Conservation (phyloP, 441 rosid species). For the Erodium moschatum region DNA sequence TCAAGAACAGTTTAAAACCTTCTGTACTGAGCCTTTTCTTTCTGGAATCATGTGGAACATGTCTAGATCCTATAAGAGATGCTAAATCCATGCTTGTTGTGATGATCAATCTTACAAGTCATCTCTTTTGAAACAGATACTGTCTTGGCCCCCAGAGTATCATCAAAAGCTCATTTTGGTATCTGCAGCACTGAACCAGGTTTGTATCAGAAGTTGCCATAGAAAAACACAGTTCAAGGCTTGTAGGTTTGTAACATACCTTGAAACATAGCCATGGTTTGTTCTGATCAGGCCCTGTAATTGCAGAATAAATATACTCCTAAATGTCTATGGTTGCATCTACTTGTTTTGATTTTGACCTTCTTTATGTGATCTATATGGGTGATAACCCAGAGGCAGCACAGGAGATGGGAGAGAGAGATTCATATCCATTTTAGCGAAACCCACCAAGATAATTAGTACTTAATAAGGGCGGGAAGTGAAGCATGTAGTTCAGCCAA, state of each 20-base stretch:
- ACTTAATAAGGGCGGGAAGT: conserved; percentile 76
- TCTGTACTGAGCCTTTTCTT: conserved; percentile 1
- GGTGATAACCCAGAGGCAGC: background rate
- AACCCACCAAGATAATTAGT: conserved; percentile 27
- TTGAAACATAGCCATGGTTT: background rate
- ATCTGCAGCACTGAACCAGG: background rate
- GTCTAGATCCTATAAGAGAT: background rate
- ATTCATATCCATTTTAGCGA: background rate
- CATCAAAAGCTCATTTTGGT: background rate
- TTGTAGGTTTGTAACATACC: background rate
- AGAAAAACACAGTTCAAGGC: background rate
- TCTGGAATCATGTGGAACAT: background rate
- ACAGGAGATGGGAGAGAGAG: background rate
- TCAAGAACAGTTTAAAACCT: background rate
- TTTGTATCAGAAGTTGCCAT: background rate
- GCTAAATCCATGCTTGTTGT: background rate
- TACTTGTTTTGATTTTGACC: conserved; percentile 14
- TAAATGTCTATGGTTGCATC: conserved; percentile 7
- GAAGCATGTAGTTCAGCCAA: conserved; percentile 75
- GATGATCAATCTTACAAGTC: background rate
- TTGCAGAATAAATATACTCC: conserved; percentile 4
- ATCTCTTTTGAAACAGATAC: background rate
- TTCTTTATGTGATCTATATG: conserved; percentile 2
- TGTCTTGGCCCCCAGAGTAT: background rate
- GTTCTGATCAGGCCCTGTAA: conserved; percentile 6